Percentiles rank a stretch among this genome's conserved stretches.
Conservation (phyloP, 176 grass and related monocot species). For the Lolium multiflorum region DNA sequence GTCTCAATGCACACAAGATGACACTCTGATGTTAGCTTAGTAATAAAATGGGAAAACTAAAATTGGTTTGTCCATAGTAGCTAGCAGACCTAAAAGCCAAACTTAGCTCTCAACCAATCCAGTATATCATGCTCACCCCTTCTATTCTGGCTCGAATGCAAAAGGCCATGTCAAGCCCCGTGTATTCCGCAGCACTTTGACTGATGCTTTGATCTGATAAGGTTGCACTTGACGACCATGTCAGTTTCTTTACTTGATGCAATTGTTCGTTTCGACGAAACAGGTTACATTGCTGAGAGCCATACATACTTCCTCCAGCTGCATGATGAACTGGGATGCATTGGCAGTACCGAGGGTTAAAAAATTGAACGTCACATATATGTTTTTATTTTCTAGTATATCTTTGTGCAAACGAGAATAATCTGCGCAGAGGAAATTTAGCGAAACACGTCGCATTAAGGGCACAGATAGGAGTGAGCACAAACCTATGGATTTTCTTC, state of each 20-base stretch:
- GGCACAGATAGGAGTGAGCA: slow-evolving; percentile 12
- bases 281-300: slow-evolving; percentile 20
- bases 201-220: slow-evolving; percentile 69
- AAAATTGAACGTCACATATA: slow-evolving; percentile 81
- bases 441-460: slow-evolving; percentile 31
- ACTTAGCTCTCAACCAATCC: slow-evolving; percentile 95
- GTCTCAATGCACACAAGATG: slow-evolving; percentile 65
- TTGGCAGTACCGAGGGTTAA: slow-evolving; percentile 82
- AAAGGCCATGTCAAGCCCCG: slow-evolving; percentile 81
- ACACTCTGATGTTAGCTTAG: slow-evolving; percentile 42
- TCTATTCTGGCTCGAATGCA: slow-evolving; percentile 79
- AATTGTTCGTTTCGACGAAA: slow-evolving; percentile 19
- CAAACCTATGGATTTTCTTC: slow-evolving; percentile 90
- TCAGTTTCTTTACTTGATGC: slow-evolving; percentile 27
- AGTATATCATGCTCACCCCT: slow-evolving; percentile 81
- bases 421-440: too few species aligned
- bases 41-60: slow-evolving; percentile 3
- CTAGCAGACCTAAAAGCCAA: slow-evolving; percentile 90
- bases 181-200: slow-evolving; percentile 64
- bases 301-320: too few species aligned
- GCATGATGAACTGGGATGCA: slow-evolving; percentile 57
- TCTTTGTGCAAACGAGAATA: slow-evolving; percentile 69
- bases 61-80: slow-evolving; percentile 26
- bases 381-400: slow-evolving; percentile 96
- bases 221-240: neutral